phyloP scores from a whole-genome alignment of 805 yeast species.

The Starmerella geochares region DNA sequence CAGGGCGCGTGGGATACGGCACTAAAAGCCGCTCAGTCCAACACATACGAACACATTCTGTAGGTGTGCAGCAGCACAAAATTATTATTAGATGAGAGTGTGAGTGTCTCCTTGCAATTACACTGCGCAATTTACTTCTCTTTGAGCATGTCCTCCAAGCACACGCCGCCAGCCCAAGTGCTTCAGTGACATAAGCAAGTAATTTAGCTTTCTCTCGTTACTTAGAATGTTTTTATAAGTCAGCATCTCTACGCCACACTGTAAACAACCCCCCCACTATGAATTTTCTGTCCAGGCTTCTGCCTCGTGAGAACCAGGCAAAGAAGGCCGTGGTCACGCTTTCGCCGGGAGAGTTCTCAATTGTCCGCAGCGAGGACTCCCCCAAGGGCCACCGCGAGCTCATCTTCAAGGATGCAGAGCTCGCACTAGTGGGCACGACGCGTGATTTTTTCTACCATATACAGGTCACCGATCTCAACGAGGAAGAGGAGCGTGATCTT shows the following conservation, averaged over 20 bases:
- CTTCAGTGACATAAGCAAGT: neutral
- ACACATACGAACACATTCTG: too few relatives aligned
- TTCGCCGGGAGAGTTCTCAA: constrained; percentile 68
- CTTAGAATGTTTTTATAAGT: constrained; percentile 2
- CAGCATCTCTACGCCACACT: constrained; percentile 5
- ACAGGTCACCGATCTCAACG: constrained; percentile 55
- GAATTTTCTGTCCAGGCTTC: constrained; percentile 26
- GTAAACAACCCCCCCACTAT: constrained; percentile 15
- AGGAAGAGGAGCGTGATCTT: constrained; percentile 45
- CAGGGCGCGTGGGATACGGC: too few relatives aligned
- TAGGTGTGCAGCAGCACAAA: too few relatives aligned
- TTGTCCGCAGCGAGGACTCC: constrained; percentile 63
- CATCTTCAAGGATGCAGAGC: constrained; percentile 63
- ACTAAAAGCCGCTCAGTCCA: too few relatives aligned
- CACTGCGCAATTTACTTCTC: too few relatives aligned
- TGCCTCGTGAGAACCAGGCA: constrained; percentile 14
- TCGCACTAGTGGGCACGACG: constrained; percentile 58
- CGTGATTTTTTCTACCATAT: constrained; percentile 59
- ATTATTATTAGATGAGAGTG: too few relatives aligned
- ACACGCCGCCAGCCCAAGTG: too few relatives aligned
- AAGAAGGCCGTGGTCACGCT: constrained; percentile 51
- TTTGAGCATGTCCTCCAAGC: too few relatives aligned
- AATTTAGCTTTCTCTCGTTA: neutral
- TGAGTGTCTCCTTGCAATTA: neutral
- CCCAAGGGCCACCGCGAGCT: constrained; percentile 78